Evolutionary conservation across 1,284 basidiomycete species (phyloP).

Genomic region (Thelephora terrestris): DNA sequence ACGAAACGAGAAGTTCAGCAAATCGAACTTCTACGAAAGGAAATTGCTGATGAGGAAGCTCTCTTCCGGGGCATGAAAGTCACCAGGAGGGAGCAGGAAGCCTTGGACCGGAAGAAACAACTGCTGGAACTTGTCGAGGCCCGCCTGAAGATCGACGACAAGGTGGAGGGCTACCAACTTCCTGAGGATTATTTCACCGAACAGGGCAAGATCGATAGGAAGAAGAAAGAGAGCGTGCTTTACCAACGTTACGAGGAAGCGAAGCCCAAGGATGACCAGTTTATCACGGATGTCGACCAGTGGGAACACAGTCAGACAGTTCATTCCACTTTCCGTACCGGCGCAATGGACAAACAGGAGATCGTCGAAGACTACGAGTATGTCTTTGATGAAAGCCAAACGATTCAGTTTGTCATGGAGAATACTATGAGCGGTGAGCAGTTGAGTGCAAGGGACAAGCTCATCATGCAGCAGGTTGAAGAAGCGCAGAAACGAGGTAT

Average conservation of each 20-base stretch:
- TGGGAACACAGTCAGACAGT: slow-evolving; percentile 92
- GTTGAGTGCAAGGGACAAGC: slow-evolving; percentile 80
- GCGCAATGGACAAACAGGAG: slow-evolving; percentile 82
- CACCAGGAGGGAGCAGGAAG: slow-evolving; percentile 73
- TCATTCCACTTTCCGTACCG: slow-evolving; percentile 81
- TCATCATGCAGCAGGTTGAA: slow-evolving; percentile 82
- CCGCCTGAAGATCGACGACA: slow-evolving; percentile 87
- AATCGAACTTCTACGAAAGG: slow-evolving; percentile 86
- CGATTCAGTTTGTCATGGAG: slow-evolving; percentile 93
- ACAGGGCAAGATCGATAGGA: slow-evolving; percentile 96
- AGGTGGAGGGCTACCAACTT: slow-evolving; percentile 87
- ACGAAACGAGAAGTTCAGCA: slow-evolving; percentile 94
- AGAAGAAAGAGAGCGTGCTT: slow-evolving; percentile 89
- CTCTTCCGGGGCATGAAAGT: slow-evolving; percentile 85
- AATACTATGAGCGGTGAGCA: slow-evolving; percentile 59
- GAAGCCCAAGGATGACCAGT: slow-evolving; percentile 81
- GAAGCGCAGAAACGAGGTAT: slow-evolving; percentile 85
- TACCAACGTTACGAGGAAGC: slow-evolving; percentile 94
- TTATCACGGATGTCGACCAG: slow-evolving; percentile 92
- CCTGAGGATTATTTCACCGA: slow-evolving; percentile 98
- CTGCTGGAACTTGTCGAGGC: slow-evolving; percentile 89
- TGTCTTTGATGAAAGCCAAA: slow-evolving; percentile 96
- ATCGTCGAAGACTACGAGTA: slow-evolving; percentile 87
- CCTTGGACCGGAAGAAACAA: slow-evolving; percentile 89
- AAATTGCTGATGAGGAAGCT: slow-evolving; percentile 88